These are phyloP conservation scores for Zopfochytrium polystomum DNA, from an alignment of 371 early-diverging fungal genomes.

Conservation along the genomic window DNA sequence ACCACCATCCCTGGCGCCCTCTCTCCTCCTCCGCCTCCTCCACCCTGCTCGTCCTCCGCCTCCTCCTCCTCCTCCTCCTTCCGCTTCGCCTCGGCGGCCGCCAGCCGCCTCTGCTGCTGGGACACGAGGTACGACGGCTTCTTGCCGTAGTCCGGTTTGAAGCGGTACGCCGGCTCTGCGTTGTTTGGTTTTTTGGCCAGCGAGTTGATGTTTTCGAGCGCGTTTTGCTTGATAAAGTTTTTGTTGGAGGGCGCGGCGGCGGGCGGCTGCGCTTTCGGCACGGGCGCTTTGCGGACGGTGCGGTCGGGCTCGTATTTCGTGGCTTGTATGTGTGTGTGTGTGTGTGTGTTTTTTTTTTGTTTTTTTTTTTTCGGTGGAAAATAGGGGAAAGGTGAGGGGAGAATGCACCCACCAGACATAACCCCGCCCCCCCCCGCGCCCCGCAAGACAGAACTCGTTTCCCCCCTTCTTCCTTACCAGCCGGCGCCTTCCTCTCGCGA, in stretches of 20 bases:
- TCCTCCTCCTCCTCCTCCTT: conserved; percentile 15
- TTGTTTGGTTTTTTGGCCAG: conserved; percentile 31
- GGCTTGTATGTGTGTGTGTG: conserved; percentile 11
- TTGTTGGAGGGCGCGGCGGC: conserved; percentile 31
- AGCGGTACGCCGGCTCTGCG: conserved; percentile 27
- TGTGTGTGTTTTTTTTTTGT: no score
- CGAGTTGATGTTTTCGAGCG: conserved; percentile 50
- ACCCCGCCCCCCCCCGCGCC: no score
- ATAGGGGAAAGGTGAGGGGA: no score
- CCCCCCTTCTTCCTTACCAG: no score
- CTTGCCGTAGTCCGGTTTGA: conserved; percentile 48
- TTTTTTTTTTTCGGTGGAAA: no score
- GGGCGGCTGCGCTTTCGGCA: conserved; percentile 37
- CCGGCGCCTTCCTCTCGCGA: conserved; percentile 17
- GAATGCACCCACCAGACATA: no score
- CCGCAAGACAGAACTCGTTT: no score
- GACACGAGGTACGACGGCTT: conserved; percentile 40
- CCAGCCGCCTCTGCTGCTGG: conserved; percentile 6
- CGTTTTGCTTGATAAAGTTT: conserved; percentile 50
- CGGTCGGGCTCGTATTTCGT: conserved; percentile 32
- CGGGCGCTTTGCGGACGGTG: conserved; percentile 44
- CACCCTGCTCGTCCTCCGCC: conserved; percentile 6
- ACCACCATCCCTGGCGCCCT: conserved; percentile 29
- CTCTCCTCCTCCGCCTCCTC: conserved; percentile 12
- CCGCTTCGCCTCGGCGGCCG: conserved; percentile 14